Evolutionary conservation across 169 alveolate genomes (phyloP), one percentile per base, ranked within the genome.

Genomic region (Besnoitia besnoiti): DNA sequence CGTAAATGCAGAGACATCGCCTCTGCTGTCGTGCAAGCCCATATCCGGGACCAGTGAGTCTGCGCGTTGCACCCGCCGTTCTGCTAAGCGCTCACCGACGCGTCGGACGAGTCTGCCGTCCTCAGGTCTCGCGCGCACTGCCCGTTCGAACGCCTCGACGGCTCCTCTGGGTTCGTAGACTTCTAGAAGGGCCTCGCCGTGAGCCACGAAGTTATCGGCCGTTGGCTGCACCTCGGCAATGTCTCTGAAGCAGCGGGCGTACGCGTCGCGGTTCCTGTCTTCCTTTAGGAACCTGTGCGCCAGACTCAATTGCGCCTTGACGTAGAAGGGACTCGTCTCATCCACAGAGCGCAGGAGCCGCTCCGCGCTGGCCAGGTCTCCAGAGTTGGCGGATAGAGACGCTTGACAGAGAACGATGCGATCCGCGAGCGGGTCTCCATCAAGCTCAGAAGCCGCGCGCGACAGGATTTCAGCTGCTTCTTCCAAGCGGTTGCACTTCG

Each of bases 191-290:
- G 84, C 84, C 24, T 73, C 46, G 19, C 84, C 84, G 49, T 30
- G 16, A 24, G 84, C 84, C 30, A 33, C 16, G 84, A 73, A 73
- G 47, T 73, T 73, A 30, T 73, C 84, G 7, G 84, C 21, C 33
- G 84, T 73, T 44, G 84, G 84, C 84, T 73, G 84, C 19, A 73
- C 84, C 19, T 24, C 40, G 33, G 84, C 84, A 30, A 73, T 39
- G 49, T 73, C 84, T 33, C 46, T 24, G 84, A 73, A 73, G 46
- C 84, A 73, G 84, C 40, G 84, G 16, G 46, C 84, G 0, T 37
- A 73, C 16, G 49, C 49, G 5, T 39, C 84, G 46, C 24, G 24
- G 33, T 73, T 39, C 46, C 33, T 73, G 16, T 73, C 24, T 21
- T 73, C 84, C 33, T 10, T 73, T 30, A 73, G 84, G 46, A 1